These are phyloP conservation scores for Fusarium newnesense DNA, from an alignment of 2,329 filamentous ascomycete species.

Conservation along the genomic window DNA sequence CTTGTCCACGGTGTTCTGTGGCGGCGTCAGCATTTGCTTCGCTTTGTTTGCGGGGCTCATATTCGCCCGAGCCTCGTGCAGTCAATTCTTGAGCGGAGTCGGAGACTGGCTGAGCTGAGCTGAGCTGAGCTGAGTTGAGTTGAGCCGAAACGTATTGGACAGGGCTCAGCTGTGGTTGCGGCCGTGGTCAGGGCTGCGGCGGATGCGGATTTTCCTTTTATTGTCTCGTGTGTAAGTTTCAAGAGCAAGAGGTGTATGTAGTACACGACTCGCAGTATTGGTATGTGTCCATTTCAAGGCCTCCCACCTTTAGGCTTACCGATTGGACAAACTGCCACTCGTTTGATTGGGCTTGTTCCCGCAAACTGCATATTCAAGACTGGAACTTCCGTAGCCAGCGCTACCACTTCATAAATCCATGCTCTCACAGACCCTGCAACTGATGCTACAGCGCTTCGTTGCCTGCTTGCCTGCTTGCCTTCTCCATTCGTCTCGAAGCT, in stretches of 20 bases:
- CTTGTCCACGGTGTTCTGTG: constrained; percentile 6
- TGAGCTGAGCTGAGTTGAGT: constrained; percentile 8
- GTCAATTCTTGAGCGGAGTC: neutral
- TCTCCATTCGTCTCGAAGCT: constrained; percentile 10
- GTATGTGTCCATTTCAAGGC: constrained; percentile 18
- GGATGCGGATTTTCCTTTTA: neutral
- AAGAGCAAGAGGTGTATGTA: constrained; percentile 12
- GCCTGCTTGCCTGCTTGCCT: constrained; percentile 1
- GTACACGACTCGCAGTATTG: constrained; percentile 19
- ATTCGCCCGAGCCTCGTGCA: neutral
- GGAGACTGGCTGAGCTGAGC: neutral
- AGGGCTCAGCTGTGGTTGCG: constrained; percentile 1
- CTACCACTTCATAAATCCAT: neutral
- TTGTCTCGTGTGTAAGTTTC: constrained; percentile 23
- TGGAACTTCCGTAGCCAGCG: constrained; percentile 3
- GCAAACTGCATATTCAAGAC: constrained; percentile 22
- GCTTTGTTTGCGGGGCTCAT: constrained; percentile 22
- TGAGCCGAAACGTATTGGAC: neutral
- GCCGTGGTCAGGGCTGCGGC: neutral
- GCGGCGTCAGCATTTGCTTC: constrained; percentile 29
- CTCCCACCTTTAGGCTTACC: neutral
- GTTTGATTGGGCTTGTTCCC: neutral
- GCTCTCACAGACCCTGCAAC: neutral
- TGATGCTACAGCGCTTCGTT: neutral
- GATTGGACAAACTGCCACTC: constrained; percentile 27